phyloP scores from a whole-genome alignment of 768 basidiomycete genomes.

The Cantharellus anzutake region DNA sequence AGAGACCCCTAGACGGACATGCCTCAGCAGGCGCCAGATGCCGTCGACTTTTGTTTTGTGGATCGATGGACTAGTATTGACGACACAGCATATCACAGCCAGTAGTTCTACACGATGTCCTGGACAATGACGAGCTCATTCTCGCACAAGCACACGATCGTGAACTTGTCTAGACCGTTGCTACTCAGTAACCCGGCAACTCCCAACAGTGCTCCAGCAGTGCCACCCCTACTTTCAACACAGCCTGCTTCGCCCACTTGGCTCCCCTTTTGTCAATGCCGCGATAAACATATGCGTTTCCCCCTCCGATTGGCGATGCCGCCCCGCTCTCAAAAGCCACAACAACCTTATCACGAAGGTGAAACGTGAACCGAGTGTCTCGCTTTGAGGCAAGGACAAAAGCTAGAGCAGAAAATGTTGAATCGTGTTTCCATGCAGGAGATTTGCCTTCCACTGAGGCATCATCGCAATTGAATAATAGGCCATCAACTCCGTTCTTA shows the following conservation, averaged over 20 bases:
- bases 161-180: constrained; percentile 10
- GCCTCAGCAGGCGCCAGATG: too few species aligned
- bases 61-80: too few species aligned
- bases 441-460: constrained; percentile 10
- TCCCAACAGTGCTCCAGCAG: constrained; percentile 59
- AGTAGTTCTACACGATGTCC: neutral
- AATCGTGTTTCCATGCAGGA: constrained; percentile 46
- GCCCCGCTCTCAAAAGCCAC: constrained; percentile 71
- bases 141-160: constrained; percentile 60
- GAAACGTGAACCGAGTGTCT: constrained; percentile 75
- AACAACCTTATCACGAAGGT: constrained; percentile 35
- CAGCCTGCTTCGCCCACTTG: constrained; percentile 57
- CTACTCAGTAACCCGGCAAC: constrained; percentile 31
- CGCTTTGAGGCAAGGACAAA: constrained; percentile 90
- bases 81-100: too few species aligned
- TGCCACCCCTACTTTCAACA: constrained; percentile 58
- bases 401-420: constrained; percentile 77
- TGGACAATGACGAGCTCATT: constrained; percentile 46
- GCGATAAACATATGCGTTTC: constrained; percentile 78
- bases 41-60: too few species aligned
- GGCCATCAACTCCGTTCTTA: constrained; percentile 59
- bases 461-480: constrained; percentile 27
- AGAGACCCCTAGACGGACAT: too few species aligned
- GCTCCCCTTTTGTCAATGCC: constrained; percentile 25
- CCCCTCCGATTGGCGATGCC: constrained; percentile 34